Conservation (phyloP, 2,329 filamentous ascomycete genomes). For the Elsinoe batatas region DNA sequence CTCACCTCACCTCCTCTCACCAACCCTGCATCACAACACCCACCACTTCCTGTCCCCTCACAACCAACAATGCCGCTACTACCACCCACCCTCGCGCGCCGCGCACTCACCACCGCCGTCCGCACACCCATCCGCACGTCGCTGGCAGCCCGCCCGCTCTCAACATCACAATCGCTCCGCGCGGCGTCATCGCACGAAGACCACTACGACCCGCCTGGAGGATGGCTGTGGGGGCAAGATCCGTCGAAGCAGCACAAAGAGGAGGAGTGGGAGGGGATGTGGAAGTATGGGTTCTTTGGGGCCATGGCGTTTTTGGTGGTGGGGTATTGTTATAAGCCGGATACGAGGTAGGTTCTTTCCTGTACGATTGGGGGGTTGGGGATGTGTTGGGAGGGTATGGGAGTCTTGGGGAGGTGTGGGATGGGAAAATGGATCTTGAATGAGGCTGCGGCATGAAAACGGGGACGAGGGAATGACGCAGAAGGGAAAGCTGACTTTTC, state of each 20-base stretch:
- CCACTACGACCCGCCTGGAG: constrained; percentile 80
- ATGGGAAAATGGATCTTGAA: neutral
- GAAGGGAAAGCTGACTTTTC: constrained; percentile 18
- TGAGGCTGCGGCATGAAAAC: neutral
- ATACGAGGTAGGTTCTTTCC: constrained; percentile 74
- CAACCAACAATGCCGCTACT: neutral
- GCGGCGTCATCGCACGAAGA: constrained; percentile 57
- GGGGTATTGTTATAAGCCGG: constrained; percentile 91
- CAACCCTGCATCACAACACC: neutral
- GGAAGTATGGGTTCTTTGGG: constrained; percentile 76
- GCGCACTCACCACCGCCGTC: neutral
- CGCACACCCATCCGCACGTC: neutral
- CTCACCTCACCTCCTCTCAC: constrained; percentile 1
- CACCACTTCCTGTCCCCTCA: neutral
- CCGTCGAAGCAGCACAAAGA: constrained; percentile 91
- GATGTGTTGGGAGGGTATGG: neutral
- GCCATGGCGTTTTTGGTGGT: constrained; percentile 63
- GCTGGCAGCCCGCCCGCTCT: constrained; percentile 21
- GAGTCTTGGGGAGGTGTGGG: neutral
- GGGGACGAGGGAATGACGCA: neutral
- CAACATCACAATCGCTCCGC: constrained; percentile 22
- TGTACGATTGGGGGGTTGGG: neutral
- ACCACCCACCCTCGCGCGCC: neutral
- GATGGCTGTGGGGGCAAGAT: constrained; percentile 90
- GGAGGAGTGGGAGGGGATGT: constrained; percentile 90